phyloP scores from a whole-genome alignment of 2,329 filamentous ascomycete genomes.

The Cryphonectria parasitica region DNA sequence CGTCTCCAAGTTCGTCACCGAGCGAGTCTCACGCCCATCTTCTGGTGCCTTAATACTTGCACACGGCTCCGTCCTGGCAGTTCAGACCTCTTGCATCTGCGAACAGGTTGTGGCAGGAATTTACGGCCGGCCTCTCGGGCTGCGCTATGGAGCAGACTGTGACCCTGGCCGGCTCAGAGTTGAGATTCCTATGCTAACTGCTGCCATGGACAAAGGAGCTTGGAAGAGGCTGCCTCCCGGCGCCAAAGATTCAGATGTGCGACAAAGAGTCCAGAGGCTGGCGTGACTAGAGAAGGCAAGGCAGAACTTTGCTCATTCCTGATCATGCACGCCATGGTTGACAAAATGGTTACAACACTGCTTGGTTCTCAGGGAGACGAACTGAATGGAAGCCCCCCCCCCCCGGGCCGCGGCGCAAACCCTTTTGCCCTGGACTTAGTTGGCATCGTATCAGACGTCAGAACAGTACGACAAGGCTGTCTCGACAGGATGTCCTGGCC shows the following conservation, averaged over 20 bases:
- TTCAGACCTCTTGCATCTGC: neutral
- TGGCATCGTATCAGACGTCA: neutral
- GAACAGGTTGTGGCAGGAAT: neutral
- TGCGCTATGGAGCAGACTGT: neutral
- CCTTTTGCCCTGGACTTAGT: neutral
- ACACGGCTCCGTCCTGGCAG: neutral
- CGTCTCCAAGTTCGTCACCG: neutral
- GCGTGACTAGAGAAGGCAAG: neutral
- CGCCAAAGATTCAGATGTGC: neutral
- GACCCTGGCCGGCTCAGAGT: neutral
- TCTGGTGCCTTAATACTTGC: neutral
- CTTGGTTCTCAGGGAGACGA: neutral
- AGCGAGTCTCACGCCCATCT: neutral
- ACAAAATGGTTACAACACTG: neutral
- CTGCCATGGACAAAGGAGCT: neutral
- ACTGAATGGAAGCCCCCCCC: neutral
- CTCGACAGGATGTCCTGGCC: neutral
- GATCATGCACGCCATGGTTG: neutral
- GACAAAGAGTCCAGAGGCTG: neutral
- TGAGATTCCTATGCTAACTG: neutral
- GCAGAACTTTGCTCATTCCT: neutral
- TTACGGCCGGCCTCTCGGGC: neutral
- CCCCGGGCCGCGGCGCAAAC: too few relatives aligned
- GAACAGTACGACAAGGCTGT: neutral
- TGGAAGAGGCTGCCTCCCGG: neutral